These are phyloP conservation scores for Sporothrix mexicana DNA, from an alignment of 2,329 filamentous ascomycete genomes.

Conservation along the genomic window DNA sequence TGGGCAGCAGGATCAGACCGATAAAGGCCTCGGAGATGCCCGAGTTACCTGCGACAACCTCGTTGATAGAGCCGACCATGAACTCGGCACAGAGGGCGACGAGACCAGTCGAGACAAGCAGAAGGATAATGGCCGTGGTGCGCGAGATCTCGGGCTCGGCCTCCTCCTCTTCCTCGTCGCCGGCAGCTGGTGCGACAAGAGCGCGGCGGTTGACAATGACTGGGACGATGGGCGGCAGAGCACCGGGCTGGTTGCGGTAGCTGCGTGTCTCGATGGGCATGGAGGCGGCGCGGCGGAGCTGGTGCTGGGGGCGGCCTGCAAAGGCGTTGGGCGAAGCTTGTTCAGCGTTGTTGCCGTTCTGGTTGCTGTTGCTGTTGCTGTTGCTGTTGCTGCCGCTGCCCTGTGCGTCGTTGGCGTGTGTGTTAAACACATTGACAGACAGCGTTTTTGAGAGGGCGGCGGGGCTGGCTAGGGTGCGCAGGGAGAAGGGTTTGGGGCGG, in stretches of 20 bases:
- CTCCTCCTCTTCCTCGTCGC: constrained; percentile 42
- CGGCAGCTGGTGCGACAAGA: constrained; percentile 16
- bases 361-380: too few species aligned
- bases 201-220: constrained; percentile 42
- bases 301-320: constrained; percentile 30
- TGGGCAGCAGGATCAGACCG: constrained; percentile 65
- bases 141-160: constrained; percentile 48
- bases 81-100: constrained; percentile 67
- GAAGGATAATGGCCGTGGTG: constrained; percentile 54
- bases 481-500: constrained; percentile 43
- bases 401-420: constrained; percentile 1
- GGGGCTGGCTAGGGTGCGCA: constrained; percentile 51
- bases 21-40: constrained; percentile 63
- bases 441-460: constrained; percentile 60
- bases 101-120: constrained; percentile 60
- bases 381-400: background rate
- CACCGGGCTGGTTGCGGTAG: constrained; percentile 38
- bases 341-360: background rate
- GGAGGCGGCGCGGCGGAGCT: constrained; percentile 59
- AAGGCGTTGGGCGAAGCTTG: background rate
- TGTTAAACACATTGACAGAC: constrained; percentile 63
- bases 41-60: constrained; percentile 54
- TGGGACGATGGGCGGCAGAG: constrained; percentile 44
- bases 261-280: constrained; percentile 49
- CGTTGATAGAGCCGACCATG: constrained; percentile 64